Conservation (phyloP, 2,329 filamentous ascomycete genomes). For the Didymella lethalis region DNA sequence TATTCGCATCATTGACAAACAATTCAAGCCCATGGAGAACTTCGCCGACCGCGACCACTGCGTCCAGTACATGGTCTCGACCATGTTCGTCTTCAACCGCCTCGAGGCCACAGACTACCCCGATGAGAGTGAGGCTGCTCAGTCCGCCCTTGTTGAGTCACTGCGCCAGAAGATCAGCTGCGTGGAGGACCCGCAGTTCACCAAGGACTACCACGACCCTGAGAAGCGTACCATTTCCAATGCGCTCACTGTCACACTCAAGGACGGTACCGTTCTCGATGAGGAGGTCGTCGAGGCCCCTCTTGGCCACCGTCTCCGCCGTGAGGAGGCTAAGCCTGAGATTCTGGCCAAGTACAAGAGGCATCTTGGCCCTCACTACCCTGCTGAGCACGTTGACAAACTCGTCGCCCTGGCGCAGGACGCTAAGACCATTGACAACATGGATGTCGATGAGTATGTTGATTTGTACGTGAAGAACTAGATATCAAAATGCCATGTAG, state of each 20-base stretch:
- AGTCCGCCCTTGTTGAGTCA: constrained; percentile 85
- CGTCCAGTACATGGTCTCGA: constrained; percentile 96
- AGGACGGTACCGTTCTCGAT: constrained; percentile 89
- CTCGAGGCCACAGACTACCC: constrained; percentile 93
- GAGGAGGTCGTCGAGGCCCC: constrained; percentile 95
- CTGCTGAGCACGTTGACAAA: constrained; percentile 78
- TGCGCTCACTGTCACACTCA: constrained; percentile 90
- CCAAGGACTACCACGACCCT: constrained; percentile 93
- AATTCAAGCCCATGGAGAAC: constrained; percentile 99
- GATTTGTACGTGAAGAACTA: constrained; percentile 76
- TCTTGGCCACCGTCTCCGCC: constrained; percentile 86
- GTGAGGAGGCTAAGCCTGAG: constrained; percentile 97
- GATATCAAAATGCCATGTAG: constrained; percentile 17
- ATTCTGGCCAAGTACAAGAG: constrained; percentile 95
- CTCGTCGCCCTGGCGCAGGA: constrained; percentile 82
- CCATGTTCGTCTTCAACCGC: constrained; percentile 95
- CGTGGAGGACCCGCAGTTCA: constrained; percentile 95
- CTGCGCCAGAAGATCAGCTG: constrained; percentile 94
- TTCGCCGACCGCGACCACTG: constrained; percentile 99
- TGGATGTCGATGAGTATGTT: constrained; percentile 91
- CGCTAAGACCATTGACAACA: constrained; percentile 75
- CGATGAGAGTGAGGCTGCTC: constrained; percentile 90
- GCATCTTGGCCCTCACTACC: constrained; percentile 85
- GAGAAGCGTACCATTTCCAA: constrained; percentile 95
- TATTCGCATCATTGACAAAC: constrained; percentile 99